These are phyloP conservation scores for Hyaloperonospora arabidopsidis DNA, from an alignment of 352 stramenopile genomes.

Conservation along the genomic window DNA sequence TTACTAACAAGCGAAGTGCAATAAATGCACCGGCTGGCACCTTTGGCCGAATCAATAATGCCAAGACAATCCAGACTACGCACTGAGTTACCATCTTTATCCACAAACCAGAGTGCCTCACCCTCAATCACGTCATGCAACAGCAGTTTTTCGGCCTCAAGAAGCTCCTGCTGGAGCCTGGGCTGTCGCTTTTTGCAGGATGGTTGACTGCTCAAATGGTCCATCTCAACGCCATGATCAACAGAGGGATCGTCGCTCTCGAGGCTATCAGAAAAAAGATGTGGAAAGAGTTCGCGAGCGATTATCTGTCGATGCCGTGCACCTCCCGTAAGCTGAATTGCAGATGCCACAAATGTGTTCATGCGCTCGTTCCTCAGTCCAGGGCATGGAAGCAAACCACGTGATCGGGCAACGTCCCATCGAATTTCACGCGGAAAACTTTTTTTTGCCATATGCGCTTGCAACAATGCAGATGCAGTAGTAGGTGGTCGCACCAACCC, in stretches of 20 bases:
- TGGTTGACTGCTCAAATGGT: neutral
- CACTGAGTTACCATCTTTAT: slow-evolving; percentile 64
- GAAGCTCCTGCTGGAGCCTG: slow-evolving; percentile 30
- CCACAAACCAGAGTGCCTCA: slow-evolving; percentile 71
- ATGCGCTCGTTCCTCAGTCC: slow-evolving; percentile 55
- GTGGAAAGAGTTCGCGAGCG: slow-evolving; percentile 61
- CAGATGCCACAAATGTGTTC: slow-evolving; percentile 40
- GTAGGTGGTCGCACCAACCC: slow-evolving; percentile 13
- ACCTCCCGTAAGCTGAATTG: slow-evolving; percentile 60
- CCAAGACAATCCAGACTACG: slow-evolving; percentile 63
- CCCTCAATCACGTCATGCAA: slow-evolving; percentile 68
- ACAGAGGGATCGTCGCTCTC: slow-evolving; percentile 10
- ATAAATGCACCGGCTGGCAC: slow-evolving; percentile 32
- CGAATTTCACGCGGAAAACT: slow-evolving; percentile 47
- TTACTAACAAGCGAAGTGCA: slow-evolving; percentile 52
- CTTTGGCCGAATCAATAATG: slow-evolving; percentile 34
- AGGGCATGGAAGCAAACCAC: slow-evolving; percentile 49
- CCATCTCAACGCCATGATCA: slow-evolving; percentile 7
- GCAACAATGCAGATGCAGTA: slow-evolving; percentile 14
- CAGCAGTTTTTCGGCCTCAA: slow-evolving; percentile 49
- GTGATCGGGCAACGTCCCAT: slow-evolving; percentile 41
- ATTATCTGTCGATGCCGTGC: slow-evolving; percentile 54
- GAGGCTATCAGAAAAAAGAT: slow-evolving; percentile 34
- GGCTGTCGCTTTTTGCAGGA: slow-evolving; percentile 16
- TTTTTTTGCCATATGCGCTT: slow-evolving; percentile 30